Percentiles rank a stretch among this genome's conserved stretches.
Conservation (phyloP, 768 basidiomycete genomes). For the Flagelloscypha sp. region DNA sequence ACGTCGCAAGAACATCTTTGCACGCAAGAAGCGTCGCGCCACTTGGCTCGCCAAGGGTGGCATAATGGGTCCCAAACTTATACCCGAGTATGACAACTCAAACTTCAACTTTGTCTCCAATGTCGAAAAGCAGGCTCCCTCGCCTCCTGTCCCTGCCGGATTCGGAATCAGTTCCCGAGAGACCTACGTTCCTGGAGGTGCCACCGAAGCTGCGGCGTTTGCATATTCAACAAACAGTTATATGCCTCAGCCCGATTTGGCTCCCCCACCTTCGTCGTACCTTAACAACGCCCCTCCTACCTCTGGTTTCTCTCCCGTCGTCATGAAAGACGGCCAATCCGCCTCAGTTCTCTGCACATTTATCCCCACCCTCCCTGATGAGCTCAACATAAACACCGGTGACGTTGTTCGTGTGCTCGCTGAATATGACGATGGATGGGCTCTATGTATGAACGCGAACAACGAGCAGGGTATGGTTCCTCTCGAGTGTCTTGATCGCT, state of each 20-base stretch:
- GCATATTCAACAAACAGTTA: constrained; percentile 8
- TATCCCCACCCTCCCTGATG: constrained; percentile 62
- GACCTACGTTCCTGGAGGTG: constrained; percentile 14
- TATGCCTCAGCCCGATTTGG: constrained; percentile 4
- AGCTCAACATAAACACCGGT: constrained; percentile 53
- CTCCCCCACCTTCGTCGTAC: constrained; percentile 11
- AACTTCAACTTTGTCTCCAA: constrained; percentile 7
- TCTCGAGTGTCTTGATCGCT: constrained; percentile 55
- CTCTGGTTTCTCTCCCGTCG: constrained; percentile 8
- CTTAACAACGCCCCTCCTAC: constrained; percentile 9
- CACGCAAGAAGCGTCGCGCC: constrained; percentile 30
- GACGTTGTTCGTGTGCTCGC: constrained; percentile 48
- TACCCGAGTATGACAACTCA: constrained; percentile 11
- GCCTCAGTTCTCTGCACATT: constrained; percentile 50
- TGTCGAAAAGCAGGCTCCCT: constrained; percentile 10
- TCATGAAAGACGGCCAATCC: constrained; percentile 18
- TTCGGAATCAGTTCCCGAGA: constrained; percentile 6
- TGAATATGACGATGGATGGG: constrained; percentile 76
- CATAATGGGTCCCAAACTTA: constrained; percentile 14
- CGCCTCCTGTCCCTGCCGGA: constrained; percentile 5
- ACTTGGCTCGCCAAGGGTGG: constrained; percentile 23
- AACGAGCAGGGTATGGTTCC: constrained; percentile 76
- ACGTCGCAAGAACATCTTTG: constrained; percentile 38
- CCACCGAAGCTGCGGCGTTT: constrained; percentile 7
- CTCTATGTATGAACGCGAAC: constrained; percentile 46